A percentile compares a stretch with the other conserved stretches of the same genome.
These are phyloP conservation scores for Candida tropicalis DNA, from an alignment of 1,139 yeast species.

Conservation along the genomic window DNA sequence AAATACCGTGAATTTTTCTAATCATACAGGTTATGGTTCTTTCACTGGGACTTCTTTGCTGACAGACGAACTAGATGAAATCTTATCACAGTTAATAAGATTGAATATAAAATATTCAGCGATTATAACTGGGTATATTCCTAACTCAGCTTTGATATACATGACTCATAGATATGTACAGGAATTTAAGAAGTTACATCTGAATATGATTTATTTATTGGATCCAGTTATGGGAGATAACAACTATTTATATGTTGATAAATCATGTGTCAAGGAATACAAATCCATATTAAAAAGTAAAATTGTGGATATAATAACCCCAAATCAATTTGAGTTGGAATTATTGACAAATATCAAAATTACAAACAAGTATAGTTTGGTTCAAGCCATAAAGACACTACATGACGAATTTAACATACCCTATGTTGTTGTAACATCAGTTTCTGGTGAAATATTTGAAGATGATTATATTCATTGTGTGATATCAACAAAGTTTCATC, in stretches of 20 bases:
- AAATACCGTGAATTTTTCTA: constrained; percentile 45
- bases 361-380: constrained; percentile 40
- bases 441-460: constrained; percentile 15
- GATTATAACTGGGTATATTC: constrained; percentile 39
- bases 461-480: constrained; percentile 49
- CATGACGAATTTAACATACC: constrained; percentile 55
- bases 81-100: constrained; percentile 15
- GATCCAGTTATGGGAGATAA: constrained; percentile 97
- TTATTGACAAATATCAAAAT: constrained; percentile 60
- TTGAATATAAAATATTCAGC: constrained; percentile 27
- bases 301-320: constrained; percentile 72
- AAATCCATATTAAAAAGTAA: constrained; percentile 52
- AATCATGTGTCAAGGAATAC: constrained; percentile 69
- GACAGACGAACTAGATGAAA: constrained; percentile 15
- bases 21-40: constrained; percentile 51
- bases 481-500: constrained; percentile 39
- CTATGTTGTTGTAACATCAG: constrained; percentile 64
- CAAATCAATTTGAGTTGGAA: constrained; percentile 91
- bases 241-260: constrained; percentile 77
- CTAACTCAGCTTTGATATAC: constrained; percentile 32
- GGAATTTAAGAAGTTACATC: constrained; percentile 18
- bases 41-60: constrained; percentile 29
- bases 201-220: constrained; percentile 54
- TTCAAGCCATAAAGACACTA: constrained; percentile 47
- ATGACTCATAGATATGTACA: constrained; percentile 21